These are phyloP conservation scores for Logfia minima DNA, from an alignment of 129 eudicot species.

Conservation along the genomic window DNA sequence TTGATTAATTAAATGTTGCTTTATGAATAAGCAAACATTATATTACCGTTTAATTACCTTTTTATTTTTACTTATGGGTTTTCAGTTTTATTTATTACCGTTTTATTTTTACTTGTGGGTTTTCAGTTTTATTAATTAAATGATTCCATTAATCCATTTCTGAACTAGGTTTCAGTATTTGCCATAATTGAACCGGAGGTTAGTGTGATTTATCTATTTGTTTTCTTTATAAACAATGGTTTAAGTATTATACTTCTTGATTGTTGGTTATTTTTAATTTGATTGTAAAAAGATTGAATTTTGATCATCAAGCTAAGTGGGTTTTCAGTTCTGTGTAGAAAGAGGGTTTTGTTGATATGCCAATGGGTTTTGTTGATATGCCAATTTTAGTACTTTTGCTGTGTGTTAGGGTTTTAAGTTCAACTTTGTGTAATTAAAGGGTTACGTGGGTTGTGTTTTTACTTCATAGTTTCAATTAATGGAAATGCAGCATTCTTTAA, in stretches of 20 bases:
- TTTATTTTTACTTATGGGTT: too few species aligned
- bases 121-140: too few species aligned
- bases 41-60: too few species aligned
- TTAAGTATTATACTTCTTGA: slow-evolving; percentile 3
- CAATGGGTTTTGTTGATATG: background rate
- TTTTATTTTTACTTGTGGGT: too few species aligned
- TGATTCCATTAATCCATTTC: too few species aligned
- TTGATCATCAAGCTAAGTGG: background rate
- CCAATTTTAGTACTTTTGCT: background rate
- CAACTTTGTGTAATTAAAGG: background rate
- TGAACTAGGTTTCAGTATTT: background rate
- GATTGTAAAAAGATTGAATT: background rate
- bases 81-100: too few species aligned
- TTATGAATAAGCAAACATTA: too few species aligned
- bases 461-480: too few species aligned
- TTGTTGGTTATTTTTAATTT: background rate
- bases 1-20: too few species aligned
- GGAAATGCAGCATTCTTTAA: background rate
- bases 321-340: background rate
- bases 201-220: too few species aligned
- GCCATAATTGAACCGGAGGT: too few species aligned
- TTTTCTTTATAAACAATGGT: background rate
- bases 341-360: background rate
- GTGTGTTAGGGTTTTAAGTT: background rate
- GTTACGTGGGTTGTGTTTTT: too few species aligned